A percentile compares a stretch with the other conserved stretches of the same genome.
These are phyloP conservation scores for Pleurotus ostreatus DNA, from an alignment of 768 basidiomycete genomes.

Conservation along the genomic window DNA sequence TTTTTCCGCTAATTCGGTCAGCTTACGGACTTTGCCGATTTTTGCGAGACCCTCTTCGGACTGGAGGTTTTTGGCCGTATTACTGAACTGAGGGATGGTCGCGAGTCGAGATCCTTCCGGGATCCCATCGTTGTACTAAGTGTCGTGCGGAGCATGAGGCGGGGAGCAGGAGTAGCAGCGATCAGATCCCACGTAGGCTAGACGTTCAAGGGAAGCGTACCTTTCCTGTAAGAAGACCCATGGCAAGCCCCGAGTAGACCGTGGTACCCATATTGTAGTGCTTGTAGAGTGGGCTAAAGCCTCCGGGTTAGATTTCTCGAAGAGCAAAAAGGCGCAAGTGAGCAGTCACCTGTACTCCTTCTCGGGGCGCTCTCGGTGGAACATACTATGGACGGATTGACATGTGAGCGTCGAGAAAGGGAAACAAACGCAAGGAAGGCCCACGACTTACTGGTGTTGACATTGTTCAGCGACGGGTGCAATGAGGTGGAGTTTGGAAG, in stretches of 20 bases:
- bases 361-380: constrained; percentile 79
- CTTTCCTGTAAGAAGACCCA: constrained; percentile 77
- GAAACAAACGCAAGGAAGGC: background rate
- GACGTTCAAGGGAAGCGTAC: constrained; percentile 23
- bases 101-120: constrained; percentile 71
- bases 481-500: constrained; percentile 59
- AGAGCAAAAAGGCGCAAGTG: background rate
- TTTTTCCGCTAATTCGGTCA: constrained; percentile 64
- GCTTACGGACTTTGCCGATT: constrained; percentile 63
- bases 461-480: constrained; percentile 78
- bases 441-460: constrained; percentile 53
- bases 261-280: constrained; percentile 69
- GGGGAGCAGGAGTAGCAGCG: background rate
- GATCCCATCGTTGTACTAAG: constrained; percentile 69
- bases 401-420: background rate
- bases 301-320: background rate
- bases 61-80: constrained; percentile 51
- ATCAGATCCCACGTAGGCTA: background rate
- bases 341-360: constrained; percentile 61
- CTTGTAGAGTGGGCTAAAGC: constrained; percentile 51
- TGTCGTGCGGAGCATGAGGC: constrained; percentile 10
- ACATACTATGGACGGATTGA: constrained; percentile 43
- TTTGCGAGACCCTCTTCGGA: constrained; percentile 60
- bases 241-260: constrained; percentile 71
- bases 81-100: constrained; percentile 50